phyloP scores from a whole-genome alignment of 768 basidiomycete species.

The Collybia nuda region DNA sequence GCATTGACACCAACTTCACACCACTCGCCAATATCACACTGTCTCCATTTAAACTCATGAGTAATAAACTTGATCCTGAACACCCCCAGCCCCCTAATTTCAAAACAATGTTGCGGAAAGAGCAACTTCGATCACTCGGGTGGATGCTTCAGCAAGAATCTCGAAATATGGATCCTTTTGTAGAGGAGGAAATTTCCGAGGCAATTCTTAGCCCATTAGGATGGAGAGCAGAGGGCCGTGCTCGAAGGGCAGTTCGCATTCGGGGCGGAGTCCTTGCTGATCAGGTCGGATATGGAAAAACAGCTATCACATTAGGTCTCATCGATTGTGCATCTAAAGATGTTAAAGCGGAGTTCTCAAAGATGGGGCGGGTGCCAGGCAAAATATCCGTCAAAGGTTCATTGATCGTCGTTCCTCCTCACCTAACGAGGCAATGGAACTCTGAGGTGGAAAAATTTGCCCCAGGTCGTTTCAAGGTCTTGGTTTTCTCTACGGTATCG shows the following conservation, averaged over 20 bases:
- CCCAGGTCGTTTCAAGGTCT: slow-evolving; percentile 56
- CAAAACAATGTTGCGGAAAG: slow-evolving; percentile 68
- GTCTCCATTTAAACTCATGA: slow-evolving; percentile 67
- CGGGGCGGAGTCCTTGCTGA: slow-evolving; percentile 93
- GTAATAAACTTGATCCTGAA: slow-evolving; percentile 72
- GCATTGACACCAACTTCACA: slow-evolving; percentile 75
- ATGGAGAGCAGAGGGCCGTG: slow-evolving; percentile 94
- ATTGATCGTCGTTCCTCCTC: slow-evolving; percentile 84
- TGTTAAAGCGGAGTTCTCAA: slow-evolving; percentile 58
- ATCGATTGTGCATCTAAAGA: slow-evolving; percentile 69
- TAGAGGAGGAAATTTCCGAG: slow-evolving; percentile 95
- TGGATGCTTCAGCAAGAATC: slow-evolving; percentile 92
- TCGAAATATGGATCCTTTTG: slow-evolving; percentile 61
- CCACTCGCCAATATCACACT: slow-evolving; percentile 58
- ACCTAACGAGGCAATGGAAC: slow-evolving; percentile 88
- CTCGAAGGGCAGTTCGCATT: slow-evolving; percentile 69
- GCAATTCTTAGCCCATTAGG: slow-evolving; percentile 82
- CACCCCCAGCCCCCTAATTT: slow-evolving; percentile 82
- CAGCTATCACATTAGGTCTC: slow-evolving; percentile 89
- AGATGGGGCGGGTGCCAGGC: slow-evolving; percentile 48
- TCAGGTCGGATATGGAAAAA: slow-evolving; percentile 97
- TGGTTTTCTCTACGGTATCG: slow-evolving; percentile 65
- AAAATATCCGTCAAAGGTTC: slow-evolving; percentile 81
- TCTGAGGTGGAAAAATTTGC: slow-evolving; percentile 86
- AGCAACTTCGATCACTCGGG: slow-evolving; percentile 85